Evolutionary conservation across 2,329 filamentous ascomycete genomes (phyloP), one percentile per base, ranked within the genome.

Genomic region (Scedosporium dehoogii): DNA sequence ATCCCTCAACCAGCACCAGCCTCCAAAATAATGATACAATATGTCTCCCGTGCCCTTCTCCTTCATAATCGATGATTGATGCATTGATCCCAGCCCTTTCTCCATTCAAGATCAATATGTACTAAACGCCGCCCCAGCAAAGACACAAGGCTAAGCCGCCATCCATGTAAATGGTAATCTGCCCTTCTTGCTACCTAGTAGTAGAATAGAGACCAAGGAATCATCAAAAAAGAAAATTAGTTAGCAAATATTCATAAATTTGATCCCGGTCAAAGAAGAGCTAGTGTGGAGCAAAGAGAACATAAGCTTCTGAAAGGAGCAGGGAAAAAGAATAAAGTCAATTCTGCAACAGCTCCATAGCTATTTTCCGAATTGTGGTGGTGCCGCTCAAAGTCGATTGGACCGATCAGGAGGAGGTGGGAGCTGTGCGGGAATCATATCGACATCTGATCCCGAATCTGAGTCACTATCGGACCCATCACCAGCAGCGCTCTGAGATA

Each of bases 371-470:
- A 1, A 23, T 10, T 48, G 21, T 9, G n/a, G 21, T 9, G n/a
- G 21, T 55, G 23, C 18, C 6, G 12, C 18, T 23, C 3, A 38
- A 18, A 1, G 10, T 21, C 6, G 29, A 42, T 33, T 42, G 4
- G 6, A 2, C 33, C 53, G 18, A 25, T 16, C 18, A 4, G 60
- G 60, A 29, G 60, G 60, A 23, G 60, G 60, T 10, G 60, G 60
- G 16, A 62, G 53, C 41, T 62, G 53, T 16, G 60, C 60, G 9
- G 60, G 60, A 59, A 59, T 60, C 62, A 33, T 29, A 59, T 69
- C 65, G 18, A 61, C 61, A 16, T 66, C 69, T 29, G 67, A 66
- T 6, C 61, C 63, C 21, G 59, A 53, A 27, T 58, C 59, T 18
- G 41, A 53, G 23, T 62, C 60, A 4, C 21, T 41, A 58, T 46